These are phyloP conservation scores for Neonectria punicea DNA, from an alignment of 2,329 filamentous ascomycete species.

Conservation along the genomic window DNA sequence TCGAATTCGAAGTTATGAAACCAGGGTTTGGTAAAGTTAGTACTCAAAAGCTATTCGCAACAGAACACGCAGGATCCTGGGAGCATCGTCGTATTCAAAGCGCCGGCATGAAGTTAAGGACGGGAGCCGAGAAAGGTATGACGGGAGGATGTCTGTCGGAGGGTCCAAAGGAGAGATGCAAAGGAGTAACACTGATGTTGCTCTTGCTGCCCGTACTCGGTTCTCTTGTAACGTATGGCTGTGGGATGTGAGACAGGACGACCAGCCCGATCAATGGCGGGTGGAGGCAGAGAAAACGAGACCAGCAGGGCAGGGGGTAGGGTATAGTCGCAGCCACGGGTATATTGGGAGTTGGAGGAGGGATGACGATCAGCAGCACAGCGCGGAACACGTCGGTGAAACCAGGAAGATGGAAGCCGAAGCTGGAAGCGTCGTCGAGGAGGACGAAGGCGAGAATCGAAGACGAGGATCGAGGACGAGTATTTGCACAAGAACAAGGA, in stretches of 20 bases:
- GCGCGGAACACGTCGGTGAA: slow-evolving; percentile 19
- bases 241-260: slow-evolving; percentile 31
- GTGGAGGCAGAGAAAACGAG: slow-evolving; percentile 27
- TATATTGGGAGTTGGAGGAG: slow-evolving; percentile 20
- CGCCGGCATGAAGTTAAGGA: neutral
- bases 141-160: slow-evolving; percentile 7
- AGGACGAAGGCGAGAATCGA: slow-evolving; percentile 10
- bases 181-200: slow-evolving; percentile 28
- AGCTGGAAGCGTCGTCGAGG: neutral
- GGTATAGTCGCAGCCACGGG: slow-evolving; percentile 24
- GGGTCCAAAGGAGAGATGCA: neutral
- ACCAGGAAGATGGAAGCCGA: slow-evolving; percentile 2
- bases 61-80: slow-evolving; percentile 18
- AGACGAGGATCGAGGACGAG: neutral
- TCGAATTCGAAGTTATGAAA: slow-evolving; percentile 11
- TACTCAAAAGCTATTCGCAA: slow-evolving; percentile 34
- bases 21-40: slow-evolving; percentile 11
- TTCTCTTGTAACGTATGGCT: slow-evolving; percentile 17
- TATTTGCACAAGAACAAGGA: neutral
- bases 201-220: slow-evolving; percentile 9
- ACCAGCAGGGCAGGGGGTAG: slow-evolving; percentile 23
- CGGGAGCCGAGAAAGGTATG: slow-evolving; percentile 12
- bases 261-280: slow-evolving; percentile 32
- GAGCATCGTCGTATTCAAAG: slow-evolving; percentile 35
- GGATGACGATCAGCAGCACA: slow-evolving; percentile 35